Evolutionary conservation across 1,284 basidiomycete species (phyloP).

Genomic region (Clitocybe nebularis): DNA sequence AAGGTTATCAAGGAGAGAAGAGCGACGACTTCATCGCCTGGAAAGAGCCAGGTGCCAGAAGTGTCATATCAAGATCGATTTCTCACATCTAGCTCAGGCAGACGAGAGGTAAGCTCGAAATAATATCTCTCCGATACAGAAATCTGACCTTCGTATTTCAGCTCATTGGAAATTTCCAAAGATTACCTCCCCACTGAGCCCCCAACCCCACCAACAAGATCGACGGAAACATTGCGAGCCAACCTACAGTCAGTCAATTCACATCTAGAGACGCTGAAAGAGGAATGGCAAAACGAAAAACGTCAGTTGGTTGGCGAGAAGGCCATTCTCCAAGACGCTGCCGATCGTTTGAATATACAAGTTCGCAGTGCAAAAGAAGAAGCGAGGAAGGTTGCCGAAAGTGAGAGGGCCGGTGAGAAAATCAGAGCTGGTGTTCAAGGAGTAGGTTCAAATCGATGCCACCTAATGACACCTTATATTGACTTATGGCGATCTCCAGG

Average conservation of each 20-base stretch:
- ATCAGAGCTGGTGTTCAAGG: slow-evolving; percentile 48
- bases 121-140: not conserved
- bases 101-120: slow-evolving; percentile 56
- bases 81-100: slow-evolving; percentile 38
- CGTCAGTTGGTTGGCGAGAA: slow-evolving; percentile 62
- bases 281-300: slow-evolving; percentile 65
- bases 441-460: slow-evolving; percentile 38
- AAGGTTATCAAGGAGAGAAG: slow-evolving; percentile 58
- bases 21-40: slow-evolving; percentile 54
- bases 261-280: slow-evolving; percentile 60
- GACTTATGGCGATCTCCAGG: slow-evolving; percentile 41
- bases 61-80: slow-evolving; percentile 59
- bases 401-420: slow-evolving; percentile 43
- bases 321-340: slow-evolving; percentile 62
- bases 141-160: slow-evolving; percentile 21
- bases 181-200: slow-evolving; percentile 49
- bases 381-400: slow-evolving; percentile 46
- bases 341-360: slow-evolving; percentile 59
- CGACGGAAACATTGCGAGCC: slow-evolving; percentile 54
- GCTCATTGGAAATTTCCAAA: slow-evolving; percentile 48
- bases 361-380: slow-evolving; percentile 56
- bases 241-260: slow-evolving; percentile 57
- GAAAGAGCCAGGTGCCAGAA: slow-evolving; percentile 60
- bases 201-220: slow-evolving; percentile 60
- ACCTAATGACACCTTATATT: slow-evolving; percentile 4